Evolutionary conservation across 345 rosid species (phyloP).

Genomic region (Hibiscus mutabilis): DNA sequence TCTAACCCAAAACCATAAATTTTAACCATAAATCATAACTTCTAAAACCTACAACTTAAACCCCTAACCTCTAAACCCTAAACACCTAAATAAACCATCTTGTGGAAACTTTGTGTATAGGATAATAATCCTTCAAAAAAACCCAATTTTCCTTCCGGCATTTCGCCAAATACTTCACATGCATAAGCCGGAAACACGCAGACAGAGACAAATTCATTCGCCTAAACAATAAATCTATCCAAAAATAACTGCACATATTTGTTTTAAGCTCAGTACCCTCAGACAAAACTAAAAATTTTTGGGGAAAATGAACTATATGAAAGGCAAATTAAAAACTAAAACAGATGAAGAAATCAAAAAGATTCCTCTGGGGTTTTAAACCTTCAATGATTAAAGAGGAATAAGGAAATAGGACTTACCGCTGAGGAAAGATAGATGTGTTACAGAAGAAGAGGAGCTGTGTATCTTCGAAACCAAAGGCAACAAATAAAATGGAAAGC

Average conservation of each 20-base stretch:
- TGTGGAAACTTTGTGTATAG: no score
- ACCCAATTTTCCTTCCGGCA: not conserved
- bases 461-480: not conserved
- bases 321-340: not conserved
- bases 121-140: not conserved
- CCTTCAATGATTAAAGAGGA: not conserved
- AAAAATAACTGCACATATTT: not conserved
- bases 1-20: no score
- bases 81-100: no score
- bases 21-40: no score
- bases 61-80: no score
- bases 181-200: not conserved
- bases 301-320: not conserved
- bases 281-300: not conserved
- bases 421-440: not conserved
- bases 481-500: not conserved
- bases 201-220: not conserved
- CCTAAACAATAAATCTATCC: not conserved
- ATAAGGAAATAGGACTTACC: slow-evolving; percentile 1
- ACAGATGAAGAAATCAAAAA: not conserved
- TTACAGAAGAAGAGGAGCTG: not conserved
- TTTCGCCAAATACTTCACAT: not conserved
- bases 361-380: not conserved
- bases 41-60: no score
- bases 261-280: not conserved